Evolutionary conservation across 495 filamentous ascomycete species (phyloP), one percentile per base, ranked within the genome.

Genomic region (Stereocaulon alpinum): DNA sequence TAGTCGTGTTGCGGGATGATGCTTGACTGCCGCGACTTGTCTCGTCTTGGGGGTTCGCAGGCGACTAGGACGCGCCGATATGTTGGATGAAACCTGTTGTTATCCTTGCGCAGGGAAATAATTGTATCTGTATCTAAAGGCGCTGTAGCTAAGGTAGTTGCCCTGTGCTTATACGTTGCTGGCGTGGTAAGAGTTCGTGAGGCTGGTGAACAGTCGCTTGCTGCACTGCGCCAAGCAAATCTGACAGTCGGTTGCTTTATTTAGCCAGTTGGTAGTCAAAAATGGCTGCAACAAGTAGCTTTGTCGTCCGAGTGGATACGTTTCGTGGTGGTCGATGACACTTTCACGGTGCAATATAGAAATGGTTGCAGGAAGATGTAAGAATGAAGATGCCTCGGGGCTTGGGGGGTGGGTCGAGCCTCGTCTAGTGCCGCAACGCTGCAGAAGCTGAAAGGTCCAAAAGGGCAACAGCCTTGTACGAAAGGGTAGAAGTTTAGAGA

Each of bases 191-290:
- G 49, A 9, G n/a, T 52, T 52, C 49, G 49, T 52, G 49, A 52
- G 49, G 49, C 27, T 52, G 49, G 49, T 32, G 18, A 52, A 52
- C 30, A n/a, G 49, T 52, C 47, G 47, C n/a, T 15, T 27, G 47
- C 15, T 30, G 47, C 15, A 14, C 24, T 32, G 17, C n/a, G 47
- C 47, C 49, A 52, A 52, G 49, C 24, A n/a, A 52, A 52, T 52
- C 49, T 52, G 29, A 51, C 49, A 51, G 30, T 51, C 18, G 49
- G 49, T 51, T 52, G 49, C 49, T 52, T 52, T 37, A 52, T 20
- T 52, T 52, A 52, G 30, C 32, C 12, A 37, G 2, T 37, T 37
- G 29, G 49, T 3, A 2, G 32, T 18, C 29, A 18, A 3, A 52
- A 34, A 18, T 37, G 29, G 49, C 49, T 52, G 49, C 49, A 37